These are phyloP conservation scores for Lippia alba DNA, from an alignment of 305 asterid genomes.

Conservation along the genomic window DNA sequence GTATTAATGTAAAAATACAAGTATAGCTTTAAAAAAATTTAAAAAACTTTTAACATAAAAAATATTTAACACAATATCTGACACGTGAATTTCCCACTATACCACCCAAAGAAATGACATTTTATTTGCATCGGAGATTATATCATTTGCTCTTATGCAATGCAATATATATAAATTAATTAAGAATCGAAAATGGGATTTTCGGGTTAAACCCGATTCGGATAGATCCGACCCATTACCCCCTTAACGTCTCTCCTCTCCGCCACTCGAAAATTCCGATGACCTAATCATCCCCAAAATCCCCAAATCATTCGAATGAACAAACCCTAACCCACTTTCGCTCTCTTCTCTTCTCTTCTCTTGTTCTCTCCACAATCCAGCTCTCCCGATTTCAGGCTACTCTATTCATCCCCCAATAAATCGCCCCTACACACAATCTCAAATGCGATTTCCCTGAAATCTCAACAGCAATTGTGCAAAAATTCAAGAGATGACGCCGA, in stretches of 20 bases:
- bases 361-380: not conserved
- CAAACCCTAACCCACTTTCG: constrained; percentile 30
- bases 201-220: not conserved
- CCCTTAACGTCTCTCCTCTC: not conserved
- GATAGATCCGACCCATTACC: not conserved
- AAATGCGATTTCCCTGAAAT: not conserved
- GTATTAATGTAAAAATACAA: no score
- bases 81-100: no score
- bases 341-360: not conserved
- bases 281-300: not conserved
- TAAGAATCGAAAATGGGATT: no score
- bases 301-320: constrained; percentile 23
- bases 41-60: no score
- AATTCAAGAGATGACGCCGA: constrained; percentile 37
- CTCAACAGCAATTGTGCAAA: not conserved
- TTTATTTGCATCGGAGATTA: no score
- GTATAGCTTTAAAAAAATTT: no score
- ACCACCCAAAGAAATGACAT: no score
- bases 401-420: constrained; percentile 5
- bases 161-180: no score
- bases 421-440: not conserved
- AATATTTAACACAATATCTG: no score
- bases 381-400: not conserved
- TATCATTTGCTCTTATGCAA: no score
- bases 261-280: constrained; percentile 2